Evolutionary conservation across 495 filamentous ascomycete genomes (phyloP), one percentile per base, ranked within the genome.

Genomic region (Aspergillus coremiiformis): DNA sequence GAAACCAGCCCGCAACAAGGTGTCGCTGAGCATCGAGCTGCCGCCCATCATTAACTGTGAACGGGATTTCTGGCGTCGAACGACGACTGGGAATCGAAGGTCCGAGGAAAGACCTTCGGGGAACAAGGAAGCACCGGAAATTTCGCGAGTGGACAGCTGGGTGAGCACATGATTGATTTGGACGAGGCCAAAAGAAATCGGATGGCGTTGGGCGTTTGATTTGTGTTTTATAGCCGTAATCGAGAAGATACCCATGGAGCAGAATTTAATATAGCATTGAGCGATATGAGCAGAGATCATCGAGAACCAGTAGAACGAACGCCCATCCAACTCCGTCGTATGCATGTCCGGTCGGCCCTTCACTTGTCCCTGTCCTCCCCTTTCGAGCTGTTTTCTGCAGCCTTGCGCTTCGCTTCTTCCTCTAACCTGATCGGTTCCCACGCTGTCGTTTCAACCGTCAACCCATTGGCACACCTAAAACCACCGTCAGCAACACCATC

Each of bases 401-500:
- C 35, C 21, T 63, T 59, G 29, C 60, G 59, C 24, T 54, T 59
- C 49, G 57, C 61, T n/a, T 63, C 51, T 47, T 69, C 64, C 46
- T 67, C 58, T 21, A 61, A 35, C 39, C 69, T 53, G 9, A 71
- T 50, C 19, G 63, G 65, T 49, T 93, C 87, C 86, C 86, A 92
- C 44, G 78, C 71, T 20, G 89, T 94, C 21, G 89, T 94, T 68
- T 95, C 90, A 9, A 90, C 85, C 54, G 77, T 86, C 65, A 92
- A 81, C 49, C 78, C 83, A 60, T 82, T 81, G 24, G 79, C 78
- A 69, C 90, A 94, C 49, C 89, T 95, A 65, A 27, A 23, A 23
- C 15, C 14, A 22, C n/a, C 10, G 51, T 43, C 35, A 56, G 45
- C 26, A 21, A 26, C 10, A 6, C 20, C 15, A 46, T 23, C 26